Evolutionary conservation across 2,329 filamentous ascomycete species (phyloP).

Genomic region (Claviceps maximensis): DNA sequence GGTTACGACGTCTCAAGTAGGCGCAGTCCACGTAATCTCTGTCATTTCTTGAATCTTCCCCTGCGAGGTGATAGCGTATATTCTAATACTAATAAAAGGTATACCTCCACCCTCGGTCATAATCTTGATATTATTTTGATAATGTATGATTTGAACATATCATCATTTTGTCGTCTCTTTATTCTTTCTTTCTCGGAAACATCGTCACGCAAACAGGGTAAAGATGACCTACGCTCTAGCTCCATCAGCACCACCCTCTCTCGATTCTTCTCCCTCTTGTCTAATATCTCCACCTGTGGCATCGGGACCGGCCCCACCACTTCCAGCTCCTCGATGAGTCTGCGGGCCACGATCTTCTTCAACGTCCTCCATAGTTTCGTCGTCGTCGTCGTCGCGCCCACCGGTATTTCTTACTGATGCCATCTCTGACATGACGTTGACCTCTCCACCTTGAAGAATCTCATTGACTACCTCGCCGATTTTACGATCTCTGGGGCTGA

Average conservation of each 20-base stretch:
- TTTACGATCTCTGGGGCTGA: constrained; percentile 75
- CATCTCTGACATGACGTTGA: constrained; percentile 65
- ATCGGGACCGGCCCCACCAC: constrained; percentile 71
- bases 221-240: constrained; percentile 90
- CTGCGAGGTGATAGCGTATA: constrained; percentile 11
- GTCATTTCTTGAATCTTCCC: constrained; percentile 12
- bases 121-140: constrained; percentile 3
- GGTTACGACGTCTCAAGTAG: constrained; percentile 1
- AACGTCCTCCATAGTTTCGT: constrained; percentile 42
- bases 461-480: constrained; percentile 77
- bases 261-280: constrained; percentile 74
- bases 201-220: constrained; percentile 19
- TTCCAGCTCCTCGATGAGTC: constrained; percentile 43
- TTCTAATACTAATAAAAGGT: constrained; percentile 18
- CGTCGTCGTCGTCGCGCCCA: constrained; percentile 37
- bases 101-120: constrained; percentile 9
- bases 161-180: neutral
- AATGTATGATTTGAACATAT: constrained; percentile 1
- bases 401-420: constrained; percentile 43
- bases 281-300: constrained; percentile 86
- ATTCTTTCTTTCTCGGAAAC: constrained; percentile 7
- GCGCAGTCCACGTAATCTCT: constrained; percentile 1
- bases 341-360: constrained; percentile 49
- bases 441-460: constrained; percentile 77
- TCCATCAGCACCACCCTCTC: constrained; percentile 91